A percentile compares a stretch with the other conserved stretches of the same genome.
phyloP scores from a whole-genome alignment of 2,329 filamentous ascomycete genomes.

The Uncinocarpus reesii region DNA sequence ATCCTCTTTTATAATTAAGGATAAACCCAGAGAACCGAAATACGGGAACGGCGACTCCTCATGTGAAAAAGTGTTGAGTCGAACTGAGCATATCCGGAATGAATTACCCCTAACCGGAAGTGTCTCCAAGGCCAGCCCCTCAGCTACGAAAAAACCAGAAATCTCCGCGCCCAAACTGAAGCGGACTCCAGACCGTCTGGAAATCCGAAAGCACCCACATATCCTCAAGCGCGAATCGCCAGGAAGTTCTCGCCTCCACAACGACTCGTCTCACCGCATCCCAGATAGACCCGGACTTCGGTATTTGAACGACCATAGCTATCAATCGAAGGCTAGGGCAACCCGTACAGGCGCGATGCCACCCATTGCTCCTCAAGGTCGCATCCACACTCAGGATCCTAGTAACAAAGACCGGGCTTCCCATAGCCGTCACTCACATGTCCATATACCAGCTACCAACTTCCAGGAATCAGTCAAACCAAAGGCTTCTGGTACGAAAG shows the following conservation, averaged over 20 bases:
- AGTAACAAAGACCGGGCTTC: not conserved
- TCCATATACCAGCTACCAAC: not conserved
- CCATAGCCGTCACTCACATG: not conserved
- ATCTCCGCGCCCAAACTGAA: not conserved
- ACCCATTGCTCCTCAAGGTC: not conserved
- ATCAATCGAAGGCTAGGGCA: slow-evolving; percentile 11
- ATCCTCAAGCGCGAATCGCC: slow-evolving; percentile 1
- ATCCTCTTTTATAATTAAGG: slow-evolving; percentile 2
- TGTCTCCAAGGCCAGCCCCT: not conserved
- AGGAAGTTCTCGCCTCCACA: not conserved
- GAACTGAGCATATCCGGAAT: not conserved
- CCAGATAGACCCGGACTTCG: slow-evolving; percentile 8
- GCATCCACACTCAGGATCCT: not conserved
- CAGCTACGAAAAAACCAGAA: not conserved
- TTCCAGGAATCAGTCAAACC: not conserved
- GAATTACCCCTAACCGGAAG: not conserved
- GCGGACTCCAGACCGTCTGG: slow-evolving; percentile 1
- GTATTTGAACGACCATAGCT: slow-evolving; percentile 5
- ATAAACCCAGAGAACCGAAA: not conserved
- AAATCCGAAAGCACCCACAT: not conserved
- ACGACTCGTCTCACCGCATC: slow-evolving; percentile 8
- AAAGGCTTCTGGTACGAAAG: slow-evolving; percentile 11
- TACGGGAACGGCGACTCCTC: not conserved
- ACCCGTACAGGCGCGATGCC: not conserved
- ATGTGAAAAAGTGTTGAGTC: not conserved